Evolutionary conservation across 2,329 filamentous ascomycete species (phyloP), one percentile per base, ranked within the genome.

Genomic region (Trichoderma aggressivum): DNA sequence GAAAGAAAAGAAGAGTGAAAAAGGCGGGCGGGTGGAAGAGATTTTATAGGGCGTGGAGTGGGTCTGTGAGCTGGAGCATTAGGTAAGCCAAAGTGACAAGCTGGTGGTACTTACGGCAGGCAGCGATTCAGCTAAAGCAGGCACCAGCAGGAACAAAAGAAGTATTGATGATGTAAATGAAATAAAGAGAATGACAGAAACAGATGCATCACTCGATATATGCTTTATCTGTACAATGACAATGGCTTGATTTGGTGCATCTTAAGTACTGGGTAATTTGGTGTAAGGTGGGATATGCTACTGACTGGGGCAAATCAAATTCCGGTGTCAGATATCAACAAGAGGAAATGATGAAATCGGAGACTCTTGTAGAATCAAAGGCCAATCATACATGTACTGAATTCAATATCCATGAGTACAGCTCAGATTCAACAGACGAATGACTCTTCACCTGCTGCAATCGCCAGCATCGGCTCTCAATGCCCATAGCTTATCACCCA

Each of bases 1-100:
- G 77, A 79, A 18, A 81, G 39, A 80, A 82, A 82, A 80, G 74
- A 78, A 76, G 34, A 26, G 14, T 71, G 73, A 80, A 82, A 77
- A 24, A 32, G 1, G 34, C 3, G 64, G 77, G 72, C 73, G 74
- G 74, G 70, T 43, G 32, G 74, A 39, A 62, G 55, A 39, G 34
- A 0, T 74, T 84, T 82, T 83, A 82, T 83, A 67, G 67, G 1
- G 60, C 50, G 26, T 14, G 7, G 34, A 28, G 65, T 70, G 56
- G 67, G 66, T 43, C 18, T 3, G 3, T 28, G 24, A n/a, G 39
- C 61, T 14, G 34, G 11, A 2, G 2, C 3, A 11, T 68, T 60
- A 68, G 8, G 55, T 69, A 61, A 69, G 55, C 55, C 21, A 0
- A 43, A 43, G 39, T 43, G 39, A 43, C 39, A 5, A n/a, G 39